Evolutionary conservation across 2,329 filamentous ascomycete species (phyloP), one percentile per base, ranked within the genome.

Genomic region (Phyllosticta citribraziliensis): DNA sequence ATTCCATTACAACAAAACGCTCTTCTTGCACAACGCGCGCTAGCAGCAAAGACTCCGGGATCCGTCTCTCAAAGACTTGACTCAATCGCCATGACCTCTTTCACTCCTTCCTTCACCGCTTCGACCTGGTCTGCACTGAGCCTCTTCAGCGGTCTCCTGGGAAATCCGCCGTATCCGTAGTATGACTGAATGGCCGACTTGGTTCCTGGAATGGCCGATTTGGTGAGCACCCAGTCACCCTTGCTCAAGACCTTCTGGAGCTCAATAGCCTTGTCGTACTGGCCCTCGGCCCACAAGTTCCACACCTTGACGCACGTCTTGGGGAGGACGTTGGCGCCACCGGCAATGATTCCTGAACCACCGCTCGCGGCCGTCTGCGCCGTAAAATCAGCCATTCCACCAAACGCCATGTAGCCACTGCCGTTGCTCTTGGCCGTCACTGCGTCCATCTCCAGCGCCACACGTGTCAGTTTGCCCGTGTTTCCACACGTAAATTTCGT

Each of bases 401-500:
- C 90, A 70, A 94, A 91, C 20, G 89, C 90, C 83, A 94, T 88
- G 79, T 92, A 95, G 8, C 75, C 76, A 17, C 72, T 75, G 40
- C 75, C 75, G 40, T 70, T 64, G 62, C 69, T 71, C 66, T 74
- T 75, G 57, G 87, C 84, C 0, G 87, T 91, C 73, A 85, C 84
- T 62, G 90, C 89, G 67, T 88, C 78, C 55, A 87, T 84, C 54
- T 85, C 89, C 14, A 82, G 75, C 6, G 90, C 89, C 4, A 96
- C 89, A 33, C 91, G 86, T 12, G 90, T 93, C 66, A 95, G 82
- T 77, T 95, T 96, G 65, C 91, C 91, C 0, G 89, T 94, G 79
- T 90, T 94, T 66, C 89, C 91, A 72, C 90, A 95, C 51, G 91
- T 96, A 80, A 96, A 95, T 75, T 96, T 96, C 60, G 89, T 92